Base-by-base conservation (phyloP, 1,284 basidiomycete species). In the Rhodotorula sp. region DNA sequence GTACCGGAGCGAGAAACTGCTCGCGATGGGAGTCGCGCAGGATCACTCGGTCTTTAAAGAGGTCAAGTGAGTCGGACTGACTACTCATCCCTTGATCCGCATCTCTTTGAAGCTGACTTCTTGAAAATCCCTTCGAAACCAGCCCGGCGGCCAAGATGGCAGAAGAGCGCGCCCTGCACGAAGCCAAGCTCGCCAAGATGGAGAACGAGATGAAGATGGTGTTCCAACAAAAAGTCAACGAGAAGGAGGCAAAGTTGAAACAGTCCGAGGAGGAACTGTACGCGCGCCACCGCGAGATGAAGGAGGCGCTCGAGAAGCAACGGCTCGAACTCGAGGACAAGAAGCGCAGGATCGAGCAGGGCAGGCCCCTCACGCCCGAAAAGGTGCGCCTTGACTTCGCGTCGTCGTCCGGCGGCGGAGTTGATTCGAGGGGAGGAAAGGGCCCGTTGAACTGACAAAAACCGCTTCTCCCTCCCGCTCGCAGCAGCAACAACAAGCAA, bases 211-310 rank as follows among this genome's bases (percentile, higher is more conserved):
- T 78, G 77, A 79, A 79, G 77, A 77, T 77, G 76, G 94, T 98
- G 77, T 98, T 98, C 91, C 93, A 95, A 81, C 95, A 97, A 83
- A 98, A 98, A 83, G 94, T 98, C 65, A 91, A 93, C 81, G 94
- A 98, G 82, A 97, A 98, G 85, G 94, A 98, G 81, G 87, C 91
- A 73, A 97, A 97, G 83, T 86, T 98, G 80, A 97, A 96, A 84
- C 94, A 97, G 82, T 93, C 90, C 67, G 95, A 98, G 83, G 95
- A 97, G 82, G 94, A 97, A 84, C 86, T 98, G 24, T 98, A 98
- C 80, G 91, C 93, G 66, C 88, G 94, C 73, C 94, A 98, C 85
- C 89, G 92, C 81, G 95, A 98, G 82, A 97, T 98, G 95, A 97
- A 96, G 84, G 94, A 97, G 77, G 90, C 94, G 24, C 85, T 99